These are phyloP conservation scores for Lizonia empirigonia DNA, from an alignment of 2,329 filamentous ascomycete species.

Conservation along the genomic window DNA sequence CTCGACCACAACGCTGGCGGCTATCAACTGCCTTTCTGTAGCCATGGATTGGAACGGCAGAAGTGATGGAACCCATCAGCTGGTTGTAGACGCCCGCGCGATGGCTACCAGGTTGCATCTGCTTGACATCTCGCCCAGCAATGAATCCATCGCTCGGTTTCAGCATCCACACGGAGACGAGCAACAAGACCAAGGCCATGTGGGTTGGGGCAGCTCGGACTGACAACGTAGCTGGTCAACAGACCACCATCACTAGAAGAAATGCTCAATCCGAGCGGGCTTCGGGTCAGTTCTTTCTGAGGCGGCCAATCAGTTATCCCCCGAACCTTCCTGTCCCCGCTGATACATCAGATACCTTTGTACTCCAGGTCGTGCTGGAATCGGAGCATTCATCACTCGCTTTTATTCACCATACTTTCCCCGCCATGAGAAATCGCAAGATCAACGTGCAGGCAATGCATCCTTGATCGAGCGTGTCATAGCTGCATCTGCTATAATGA, in stretches of 20 bases:
- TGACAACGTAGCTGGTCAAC: slow-evolving; percentile 8
- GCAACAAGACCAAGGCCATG: slow-evolving; percentile 1
- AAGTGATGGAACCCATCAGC: slow-evolving; percentile 5
- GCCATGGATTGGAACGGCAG: slow-evolving; percentile 1
- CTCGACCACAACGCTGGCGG: slow-evolving; percentile 6
- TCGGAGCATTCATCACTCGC: neutral
- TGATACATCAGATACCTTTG: neutral
- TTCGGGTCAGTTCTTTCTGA: slow-evolving; percentile 5
- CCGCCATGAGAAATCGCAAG: slow-evolving; percentile 3
- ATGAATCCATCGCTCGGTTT: neutral
- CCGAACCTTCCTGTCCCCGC: slow-evolving; percentile 2
- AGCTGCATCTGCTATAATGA: slow-evolving; percentile 6
- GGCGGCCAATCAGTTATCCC: slow-evolving; percentile 1
- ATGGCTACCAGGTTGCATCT: slow-evolving; percentile 13
- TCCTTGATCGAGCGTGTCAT: slow-evolving; percentile 7
- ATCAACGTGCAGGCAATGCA: neutral
- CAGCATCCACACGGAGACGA: neutral
- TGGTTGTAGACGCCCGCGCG: slow-evolving; percentile 10
- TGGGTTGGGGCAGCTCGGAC: slow-evolving; percentile 8
- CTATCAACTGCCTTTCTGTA: slow-evolving; percentile 13
- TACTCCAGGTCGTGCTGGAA: neutral
- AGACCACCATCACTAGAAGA: neutral
- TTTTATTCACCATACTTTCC: neutral
- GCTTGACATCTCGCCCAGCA: neutral
- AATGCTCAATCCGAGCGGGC: slow-evolving; percentile 7